A percentile compares a stretch with the other conserved stretches of the same genome.
Evolutionary conservation across 2,329 filamentous ascomycete genomes (phyloP).

Genomic region (Sporothrix pallida): DNA sequence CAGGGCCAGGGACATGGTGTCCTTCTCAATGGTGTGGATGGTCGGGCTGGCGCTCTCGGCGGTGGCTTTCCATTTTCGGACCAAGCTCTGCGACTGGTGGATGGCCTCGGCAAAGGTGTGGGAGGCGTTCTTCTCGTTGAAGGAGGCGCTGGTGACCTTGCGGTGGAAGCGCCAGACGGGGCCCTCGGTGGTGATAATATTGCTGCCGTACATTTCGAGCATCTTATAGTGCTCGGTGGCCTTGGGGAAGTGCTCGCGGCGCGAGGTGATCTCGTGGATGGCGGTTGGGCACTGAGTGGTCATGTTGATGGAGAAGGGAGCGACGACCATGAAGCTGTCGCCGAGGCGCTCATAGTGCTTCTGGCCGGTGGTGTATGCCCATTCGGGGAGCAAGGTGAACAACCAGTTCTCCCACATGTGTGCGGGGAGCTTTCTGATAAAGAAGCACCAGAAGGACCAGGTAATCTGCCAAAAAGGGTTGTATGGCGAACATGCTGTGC

Average conservation of each 20-base stretch:
- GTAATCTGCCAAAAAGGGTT: slow-evolving; percentile 63
- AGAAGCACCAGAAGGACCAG: slow-evolving; percentile 58
- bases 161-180: slow-evolving; percentile 73
- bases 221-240: slow-evolving; percentile 63
- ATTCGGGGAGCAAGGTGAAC: slow-evolving; percentile 63
- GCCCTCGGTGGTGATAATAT: slow-evolving; percentile 74
- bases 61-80: slow-evolving; percentile 59
- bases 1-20: slow-evolving; percentile 67
- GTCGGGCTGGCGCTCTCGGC: slow-evolving; percentile 46
- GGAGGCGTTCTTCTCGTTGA: slow-evolving; percentile 76
- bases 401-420: slow-evolving; percentile 64
- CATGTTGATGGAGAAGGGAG: slow-evolving; percentile 59
- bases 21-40: slow-evolving; percentile 62
- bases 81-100: slow-evolving; percentile 66
- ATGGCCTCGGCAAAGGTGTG: slow-evolving; percentile 67
- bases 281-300: slow-evolving; percentile 68
- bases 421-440: slow-evolving; percentile 61
- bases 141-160: slow-evolving; percentile 72
- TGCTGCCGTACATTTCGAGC: slow-evolving; percentile 71
- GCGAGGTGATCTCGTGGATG: slow-evolving; percentile 67
- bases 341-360: slow-evolving; percentile 60
- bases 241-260: slow-evolving; percentile 75
- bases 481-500: slow-evolving; percentile 56
- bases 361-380: slow-evolving; percentile 62
- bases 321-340: slow-evolving; percentile 69